Evolutionary conservation across 176 grass and related monocot genomes (phyloP).

Genomic region (Dendrocalamus sinicus): DNA sequence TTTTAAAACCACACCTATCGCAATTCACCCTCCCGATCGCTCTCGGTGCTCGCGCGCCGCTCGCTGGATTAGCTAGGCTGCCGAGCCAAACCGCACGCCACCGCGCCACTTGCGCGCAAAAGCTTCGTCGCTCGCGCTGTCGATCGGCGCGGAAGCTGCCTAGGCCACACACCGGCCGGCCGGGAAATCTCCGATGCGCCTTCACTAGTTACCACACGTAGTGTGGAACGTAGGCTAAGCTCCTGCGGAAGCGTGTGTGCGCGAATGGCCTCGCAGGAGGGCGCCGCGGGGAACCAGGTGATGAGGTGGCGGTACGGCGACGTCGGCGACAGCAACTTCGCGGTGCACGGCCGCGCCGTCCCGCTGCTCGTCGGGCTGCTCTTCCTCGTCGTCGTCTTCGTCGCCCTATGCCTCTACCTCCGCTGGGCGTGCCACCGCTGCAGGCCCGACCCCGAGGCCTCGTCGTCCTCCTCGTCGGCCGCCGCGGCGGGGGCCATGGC

Average conservation of each 20-base stretch:
- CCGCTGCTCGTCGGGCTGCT: slow-evolving; percentile 49
- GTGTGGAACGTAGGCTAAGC: neutral
- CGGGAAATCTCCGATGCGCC: neutral
- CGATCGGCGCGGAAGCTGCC: neutral
- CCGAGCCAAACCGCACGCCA: slow-evolving; percentile 14
- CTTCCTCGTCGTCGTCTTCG: slow-evolving; percentile 31
- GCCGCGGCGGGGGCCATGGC: neutral
- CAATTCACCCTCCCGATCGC: slow-evolving; percentile 19
- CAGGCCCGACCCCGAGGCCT: slow-evolving; percentile 19
- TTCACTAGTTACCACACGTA: neutral
- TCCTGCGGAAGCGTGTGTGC: neutral
- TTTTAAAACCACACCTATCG: slow-evolving; percentile 7
- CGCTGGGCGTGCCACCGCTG: slow-evolving; percentile 47
- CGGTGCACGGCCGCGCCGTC: slow-evolving; percentile 44
- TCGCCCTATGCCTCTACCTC: slow-evolving; percentile 54
- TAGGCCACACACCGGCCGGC: neutral
- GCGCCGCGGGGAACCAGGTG: slow-evolving; percentile 38
- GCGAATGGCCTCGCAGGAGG: slow-evolving; percentile 58
- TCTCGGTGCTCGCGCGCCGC: slow-evolving; percentile 17
- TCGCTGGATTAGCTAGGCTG: neutral
- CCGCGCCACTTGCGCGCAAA: slow-evolving; percentile 20
- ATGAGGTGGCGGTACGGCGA: slow-evolving; percentile 56
- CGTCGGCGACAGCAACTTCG: slow-evolving; percentile 65
- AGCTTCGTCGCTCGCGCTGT: slow-evolving; percentile 4
- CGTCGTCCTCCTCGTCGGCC: neutral